Evolutionary conservation across 768 basidiomycete genomes (phyloP).

Genomic region (Suillus lakei): DNA sequence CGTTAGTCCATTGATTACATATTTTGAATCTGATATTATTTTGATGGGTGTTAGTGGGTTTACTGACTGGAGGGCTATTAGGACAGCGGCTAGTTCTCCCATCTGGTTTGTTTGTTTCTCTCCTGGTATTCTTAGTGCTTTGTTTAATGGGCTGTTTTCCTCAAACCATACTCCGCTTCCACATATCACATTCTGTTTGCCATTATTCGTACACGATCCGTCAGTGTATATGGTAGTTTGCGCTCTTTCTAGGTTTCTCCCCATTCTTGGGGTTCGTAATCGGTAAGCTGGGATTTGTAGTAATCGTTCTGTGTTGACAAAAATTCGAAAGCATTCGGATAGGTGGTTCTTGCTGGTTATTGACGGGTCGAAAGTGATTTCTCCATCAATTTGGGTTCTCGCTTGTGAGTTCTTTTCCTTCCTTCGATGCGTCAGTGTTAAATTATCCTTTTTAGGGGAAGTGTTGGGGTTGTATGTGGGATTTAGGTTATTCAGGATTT

Average conservation of each 20-base stretch:
- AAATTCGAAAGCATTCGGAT: background rate
- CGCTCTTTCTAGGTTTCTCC: too few relatives aligned
- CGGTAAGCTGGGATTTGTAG: background rate
- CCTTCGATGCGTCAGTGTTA: constrained; percentile 7
- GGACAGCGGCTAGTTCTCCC: constrained; percentile 16
- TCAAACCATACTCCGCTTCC: constrained; percentile 21
- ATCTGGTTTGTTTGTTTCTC: constrained; percentile 15
- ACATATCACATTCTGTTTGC: constrained; percentile 15
- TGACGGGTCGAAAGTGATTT: constrained; percentile 2
- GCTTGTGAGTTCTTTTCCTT: constrained; percentile 11
- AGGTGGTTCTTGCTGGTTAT: background rate
- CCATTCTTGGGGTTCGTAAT: background rate
- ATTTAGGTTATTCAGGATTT: background rate
- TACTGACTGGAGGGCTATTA: background rate
- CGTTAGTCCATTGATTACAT: background rate
- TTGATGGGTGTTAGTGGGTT: background rate
- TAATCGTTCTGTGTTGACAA: background rate
- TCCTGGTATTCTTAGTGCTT: background rate
- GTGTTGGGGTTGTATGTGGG: background rate
- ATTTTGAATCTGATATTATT: background rate
- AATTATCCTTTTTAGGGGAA: background rate
- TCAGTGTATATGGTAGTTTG: constrained; percentile 26
- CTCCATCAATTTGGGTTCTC: accelerated
- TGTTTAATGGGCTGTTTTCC: background rate
- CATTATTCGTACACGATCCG: constrained; percentile 27